These are phyloP conservation scores for Camelina sativa DNA, from an alignment of 345 rosid species.

Conservation along the genomic window DNA sequence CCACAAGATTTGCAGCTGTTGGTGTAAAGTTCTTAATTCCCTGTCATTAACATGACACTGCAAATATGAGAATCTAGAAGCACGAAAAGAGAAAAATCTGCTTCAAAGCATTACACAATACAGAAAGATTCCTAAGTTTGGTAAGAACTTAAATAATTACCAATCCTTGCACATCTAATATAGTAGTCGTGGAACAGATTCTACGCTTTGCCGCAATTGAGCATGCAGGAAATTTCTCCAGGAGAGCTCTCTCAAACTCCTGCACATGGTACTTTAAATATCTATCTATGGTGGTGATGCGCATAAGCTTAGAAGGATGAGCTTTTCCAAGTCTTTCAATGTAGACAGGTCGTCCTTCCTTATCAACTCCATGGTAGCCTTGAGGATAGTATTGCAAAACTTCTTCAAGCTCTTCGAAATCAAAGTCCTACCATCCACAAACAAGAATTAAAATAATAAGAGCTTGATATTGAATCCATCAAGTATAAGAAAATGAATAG, in stretches of 20 bases:
- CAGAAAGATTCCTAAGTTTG: not conserved
- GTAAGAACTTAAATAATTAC: slow-evolving; percentile 48
- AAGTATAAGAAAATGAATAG: not conserved
- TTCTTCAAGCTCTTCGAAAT: slow-evolving; percentile 88
- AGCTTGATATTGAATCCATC: not conserved
- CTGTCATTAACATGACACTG: slow-evolving; percentile 52
- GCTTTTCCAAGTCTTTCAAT: slow-evolving; percentile 96
- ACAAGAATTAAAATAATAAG: not conserved
- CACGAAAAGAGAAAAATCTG: slow-evolving; percentile 14
- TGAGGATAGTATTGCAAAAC: slow-evolving; percentile 93
- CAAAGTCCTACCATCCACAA: slow-evolving; percentile 69
- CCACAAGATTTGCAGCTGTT: slow-evolving; percentile 84
- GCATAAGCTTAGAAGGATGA: slow-evolving; percentile 85
- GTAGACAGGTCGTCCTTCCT: slow-evolving; percentile 94
- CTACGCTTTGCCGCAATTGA: slow-evolving; percentile 83
- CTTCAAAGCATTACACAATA: slow-evolving; percentile 13
- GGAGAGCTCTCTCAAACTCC: slow-evolving; percentile 89
- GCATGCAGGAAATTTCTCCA: slow-evolving; percentile 92
- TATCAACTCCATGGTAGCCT: slow-evolving; percentile 98
- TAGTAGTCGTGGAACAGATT: slow-evolving; percentile 80
- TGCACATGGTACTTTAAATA: slow-evolving; percentile 93
- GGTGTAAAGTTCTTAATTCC: slow-evolving; percentile 88
- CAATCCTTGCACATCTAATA: slow-evolving; percentile 93
- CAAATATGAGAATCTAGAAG: slow-evolving; percentile 39
- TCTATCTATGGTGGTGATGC: slow-evolving; percentile 73